Percentiles rank a stretch among this genome's conserved stretches.
These are phyloP conservation scores for Ceratocystis cubensis DNA, from an alignment of 2,329 filamentous ascomycete species.

Conservation along the genomic window DNA sequence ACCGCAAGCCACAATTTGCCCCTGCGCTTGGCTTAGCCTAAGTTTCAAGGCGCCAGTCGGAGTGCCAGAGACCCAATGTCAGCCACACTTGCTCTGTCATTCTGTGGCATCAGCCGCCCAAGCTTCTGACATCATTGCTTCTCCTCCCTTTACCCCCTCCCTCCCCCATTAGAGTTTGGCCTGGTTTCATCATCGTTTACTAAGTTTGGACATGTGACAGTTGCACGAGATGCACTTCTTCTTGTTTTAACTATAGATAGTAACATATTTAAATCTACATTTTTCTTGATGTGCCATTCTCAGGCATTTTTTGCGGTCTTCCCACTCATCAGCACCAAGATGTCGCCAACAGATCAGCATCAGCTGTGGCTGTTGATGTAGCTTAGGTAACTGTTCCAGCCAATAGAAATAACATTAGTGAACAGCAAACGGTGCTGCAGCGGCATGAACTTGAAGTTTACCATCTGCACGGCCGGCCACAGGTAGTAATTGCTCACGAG, in stretches of 20 bases:
- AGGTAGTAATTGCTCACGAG: conserved; percentile 76
- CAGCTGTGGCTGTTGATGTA: conserved; percentile 41
- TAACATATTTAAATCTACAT: background rate
- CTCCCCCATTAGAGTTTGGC: background rate
- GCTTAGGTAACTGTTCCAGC: conserved; percentile 55
- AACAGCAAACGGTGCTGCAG: conserved; percentile 72
- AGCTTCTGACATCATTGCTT: conserved; percentile 27
- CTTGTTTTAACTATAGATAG: background rate
- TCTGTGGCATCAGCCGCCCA: conserved; percentile 49
- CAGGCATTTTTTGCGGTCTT: background rate
- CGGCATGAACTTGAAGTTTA: conserved; percentile 81
- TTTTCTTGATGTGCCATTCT: background rate
- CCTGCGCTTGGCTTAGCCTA: background rate
- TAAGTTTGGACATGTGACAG: conserved; percentile 6
- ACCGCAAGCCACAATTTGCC: background rate
- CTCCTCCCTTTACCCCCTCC: background rate
- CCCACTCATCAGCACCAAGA: background rate
- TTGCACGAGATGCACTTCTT: too few species aligned
- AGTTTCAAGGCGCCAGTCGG: background rate
- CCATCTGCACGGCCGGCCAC: conserved; percentile 73
- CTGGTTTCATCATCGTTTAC: conserved; percentile 1
- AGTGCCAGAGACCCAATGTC: background rate
- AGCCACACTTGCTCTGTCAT: conserved; percentile 24
- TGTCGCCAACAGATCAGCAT: background rate
- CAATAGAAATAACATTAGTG: conserved; percentile 66